Evolutionary conservation across 208 protist species (phyloP), one percentile per base, ranked within the genome.

Genomic region (Trypanosoma brucei): DNA sequence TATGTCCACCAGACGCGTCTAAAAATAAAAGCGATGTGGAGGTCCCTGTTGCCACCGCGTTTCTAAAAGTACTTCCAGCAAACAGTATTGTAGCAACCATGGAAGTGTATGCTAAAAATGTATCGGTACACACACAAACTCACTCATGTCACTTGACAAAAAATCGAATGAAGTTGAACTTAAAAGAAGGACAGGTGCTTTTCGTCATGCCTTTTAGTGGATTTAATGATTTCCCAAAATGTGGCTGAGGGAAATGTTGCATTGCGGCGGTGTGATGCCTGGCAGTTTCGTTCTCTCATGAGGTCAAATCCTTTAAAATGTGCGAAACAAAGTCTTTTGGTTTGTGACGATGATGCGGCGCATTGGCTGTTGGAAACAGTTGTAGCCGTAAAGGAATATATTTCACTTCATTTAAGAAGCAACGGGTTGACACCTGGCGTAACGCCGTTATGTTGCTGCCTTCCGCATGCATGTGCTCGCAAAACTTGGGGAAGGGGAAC

Each of bases 291-390:
- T 2, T 50, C 34, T 6, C 36, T 69, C 6, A 38, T 40, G 45
- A 60, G 49, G 49, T 11, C 31, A 49, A 33, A 55, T 51, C 44
- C 45, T n/a, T 37, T 69, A 14, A 49, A 61, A 35, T 40, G 35
- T 38, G 13, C 36, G 30, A 49, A 37, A 55, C 63, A 40, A n/a
- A 0, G 46, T 46, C 45, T 56, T 13, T 48, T 9, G 30, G 35
- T 2, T 34, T 2, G n/a, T 7, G 49, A 36, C 14, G 45, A 55
- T 1, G 38, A 57, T 6, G 38, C 55, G n/a, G 55, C 34, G 2
- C 55, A 62, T 62, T 69, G 63, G 63, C 46, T 69, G 0, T 8
- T 69, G 45, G 14, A 69, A 33, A 62, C 63, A 45, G 11, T 5
- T 11, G 46, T 11, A 30, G 34, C 34, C 14, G 56, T 69, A 40